These are phyloP conservation scores for Fusarium sambucinum DNA, from an alignment of 2,329 filamentous ascomycete genomes.

Conservation along the genomic window DNA sequence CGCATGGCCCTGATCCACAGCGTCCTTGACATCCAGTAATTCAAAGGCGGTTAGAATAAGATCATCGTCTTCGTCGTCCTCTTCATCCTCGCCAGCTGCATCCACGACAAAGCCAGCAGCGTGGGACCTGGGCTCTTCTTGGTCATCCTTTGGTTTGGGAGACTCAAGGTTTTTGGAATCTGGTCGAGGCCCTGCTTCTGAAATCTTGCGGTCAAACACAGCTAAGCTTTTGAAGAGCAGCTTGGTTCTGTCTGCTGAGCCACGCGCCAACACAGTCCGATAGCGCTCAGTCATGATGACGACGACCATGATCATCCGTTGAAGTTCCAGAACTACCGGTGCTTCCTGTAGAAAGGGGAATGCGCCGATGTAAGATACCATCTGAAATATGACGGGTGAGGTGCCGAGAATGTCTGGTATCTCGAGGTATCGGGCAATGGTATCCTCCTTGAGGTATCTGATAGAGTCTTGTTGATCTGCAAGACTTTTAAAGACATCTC, in stretches of 20 bases:
- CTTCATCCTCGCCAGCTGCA: constrained; percentile 59
- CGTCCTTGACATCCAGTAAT: constrained; percentile 73
- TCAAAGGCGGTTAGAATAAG: constrained; percentile 77
- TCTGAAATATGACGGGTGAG: constrained; percentile 77
- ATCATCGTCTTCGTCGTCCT: constrained; percentile 67
- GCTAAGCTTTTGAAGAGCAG: constrained; percentile 78
- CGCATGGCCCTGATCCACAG: constrained; percentile 65
- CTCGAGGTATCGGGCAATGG: constrained; percentile 77
- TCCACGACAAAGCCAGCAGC: constrained; percentile 61
- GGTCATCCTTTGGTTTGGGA: constrained; percentile 24
- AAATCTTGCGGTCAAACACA: constrained; percentile 73
- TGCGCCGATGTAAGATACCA: constrained; percentile 76
- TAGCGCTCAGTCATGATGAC: constrained; percentile 79
- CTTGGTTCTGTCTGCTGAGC: constrained; percentile 69
- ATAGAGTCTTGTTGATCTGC: constrained; percentile 73
- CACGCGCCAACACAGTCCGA: constrained; percentile 69
- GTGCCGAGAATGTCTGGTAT: constrained; percentile 77
- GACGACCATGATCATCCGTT: constrained; percentile 78
- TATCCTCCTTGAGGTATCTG: constrained; percentile 75
- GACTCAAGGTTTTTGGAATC: neutral
- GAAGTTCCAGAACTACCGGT: constrained; percentile 75
- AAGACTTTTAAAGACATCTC: constrained; percentile 77
- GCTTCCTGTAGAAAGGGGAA: constrained; percentile 80
- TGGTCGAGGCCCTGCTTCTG: constrained; percentile 38
- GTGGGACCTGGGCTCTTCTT: constrained; percentile 27